These are phyloP conservation scores for Trichoderma asperelloides DNA, from an alignment of 495 filamentous ascomycete species.

Conservation along the genomic window DNA sequence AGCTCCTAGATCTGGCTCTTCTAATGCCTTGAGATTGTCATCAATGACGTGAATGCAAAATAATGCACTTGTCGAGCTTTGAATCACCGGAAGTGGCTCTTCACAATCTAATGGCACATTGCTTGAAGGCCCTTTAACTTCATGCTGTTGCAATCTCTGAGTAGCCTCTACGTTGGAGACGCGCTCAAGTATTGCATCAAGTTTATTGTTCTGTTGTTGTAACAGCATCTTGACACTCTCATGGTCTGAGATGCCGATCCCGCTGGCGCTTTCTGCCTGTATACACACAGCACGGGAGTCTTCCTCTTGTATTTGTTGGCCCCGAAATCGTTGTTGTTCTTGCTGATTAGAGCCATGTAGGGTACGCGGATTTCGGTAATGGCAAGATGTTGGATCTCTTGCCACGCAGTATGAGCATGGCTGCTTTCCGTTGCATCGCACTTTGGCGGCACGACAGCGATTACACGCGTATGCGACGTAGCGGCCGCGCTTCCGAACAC, in stretches of 20 bases:
- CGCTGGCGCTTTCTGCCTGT: background rate
- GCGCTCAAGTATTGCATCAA: background rate
- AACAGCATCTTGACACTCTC: background rate
- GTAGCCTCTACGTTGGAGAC: background rate
- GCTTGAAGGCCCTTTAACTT: background rate
- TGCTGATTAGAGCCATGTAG: background rate
- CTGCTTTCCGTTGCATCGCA: background rate
- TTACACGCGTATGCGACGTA: background rate
- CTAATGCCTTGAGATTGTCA: background rate
- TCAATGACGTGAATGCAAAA: background rate
- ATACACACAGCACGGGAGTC: background rate
- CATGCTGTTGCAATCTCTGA: background rate
- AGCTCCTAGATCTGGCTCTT: background rate
- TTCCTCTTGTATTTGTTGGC: too few relatives aligned
- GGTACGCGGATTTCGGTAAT: background rate
- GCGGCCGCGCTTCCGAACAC: background rate
- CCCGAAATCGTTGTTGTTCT: background rate
- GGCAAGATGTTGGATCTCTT: background rate
- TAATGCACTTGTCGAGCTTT: background rate
- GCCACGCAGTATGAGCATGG: constrained; percentile 1
- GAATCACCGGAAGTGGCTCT: background rate
- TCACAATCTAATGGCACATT: background rate
- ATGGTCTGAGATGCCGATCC: background rate
- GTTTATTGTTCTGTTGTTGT: background rate
- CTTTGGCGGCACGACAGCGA: constrained; percentile 1